These are phyloP conservation scores for Serendipita sp. DNA, from an alignment of 1,284 basidiomycete species.

Conservation along the genomic window DNA sequence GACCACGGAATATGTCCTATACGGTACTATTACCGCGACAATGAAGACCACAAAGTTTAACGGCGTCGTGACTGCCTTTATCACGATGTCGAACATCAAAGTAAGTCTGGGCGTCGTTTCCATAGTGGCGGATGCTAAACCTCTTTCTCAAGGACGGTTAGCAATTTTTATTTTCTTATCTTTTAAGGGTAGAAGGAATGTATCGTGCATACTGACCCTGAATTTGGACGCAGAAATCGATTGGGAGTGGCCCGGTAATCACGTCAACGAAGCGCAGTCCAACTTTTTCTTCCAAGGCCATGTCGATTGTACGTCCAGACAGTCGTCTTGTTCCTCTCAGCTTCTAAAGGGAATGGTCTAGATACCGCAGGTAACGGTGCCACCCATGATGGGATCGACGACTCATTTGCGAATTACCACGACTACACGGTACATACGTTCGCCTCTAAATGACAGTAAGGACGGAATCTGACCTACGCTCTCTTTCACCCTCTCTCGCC, in stretches of 20 bases:
- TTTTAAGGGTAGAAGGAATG: slow-evolving; percentile 8
- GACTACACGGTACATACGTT: slow-evolving; percentile 45
- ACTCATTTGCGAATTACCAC: slow-evolving; percentile 59
- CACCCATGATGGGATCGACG: slow-evolving; percentile 31
- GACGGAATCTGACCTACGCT: no score
- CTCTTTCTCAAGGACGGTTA: neutral
- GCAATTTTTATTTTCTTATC: neutral
- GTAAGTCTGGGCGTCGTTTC: slow-evolving; percentile 17
- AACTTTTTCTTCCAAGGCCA: slow-evolving; percentile 69
- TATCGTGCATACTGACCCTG: neutral
- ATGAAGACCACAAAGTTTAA: slow-evolving; percentile 58
- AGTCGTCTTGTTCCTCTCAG: neutral
- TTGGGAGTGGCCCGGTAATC: slow-evolving; percentile 56
- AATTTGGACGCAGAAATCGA: slow-evolving; percentile 50
- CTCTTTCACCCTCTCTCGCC: no score
- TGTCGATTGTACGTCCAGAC: slow-evolving; percentile 40
- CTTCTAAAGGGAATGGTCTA: slow-evolving; percentile 2
- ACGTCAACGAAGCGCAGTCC: slow-evolving; percentile 51
- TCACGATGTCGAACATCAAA: slow-evolving; percentile 72
- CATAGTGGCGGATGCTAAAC: neutral
- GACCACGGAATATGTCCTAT: slow-evolving; percentile 68
- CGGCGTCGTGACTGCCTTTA: slow-evolving; percentile 71
- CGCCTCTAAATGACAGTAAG: neutral
- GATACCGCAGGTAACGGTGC: slow-evolving; percentile 21
- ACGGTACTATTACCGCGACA: slow-evolving; percentile 59